Evolutionary conservation across 1,139 yeast species (phyloP).

Genomic region (Diutina pseudorugosa): DNA sequence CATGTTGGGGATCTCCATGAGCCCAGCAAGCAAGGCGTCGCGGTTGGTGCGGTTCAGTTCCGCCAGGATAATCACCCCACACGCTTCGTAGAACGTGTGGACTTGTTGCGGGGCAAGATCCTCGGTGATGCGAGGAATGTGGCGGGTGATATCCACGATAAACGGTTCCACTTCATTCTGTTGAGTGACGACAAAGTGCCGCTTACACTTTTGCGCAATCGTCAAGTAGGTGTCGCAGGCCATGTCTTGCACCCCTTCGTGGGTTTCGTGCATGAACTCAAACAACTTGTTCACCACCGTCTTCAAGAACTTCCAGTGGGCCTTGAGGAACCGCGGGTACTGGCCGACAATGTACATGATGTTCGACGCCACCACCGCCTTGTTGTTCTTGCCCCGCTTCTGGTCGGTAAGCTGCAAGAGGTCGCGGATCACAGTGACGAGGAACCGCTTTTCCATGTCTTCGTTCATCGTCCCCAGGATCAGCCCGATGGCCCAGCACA

Average conservation of each 20-base stretch:
- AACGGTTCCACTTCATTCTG: slow-evolving; percentile 85
- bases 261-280: slow-evolving; percentile 99
- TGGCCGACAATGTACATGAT: slow-evolving; percentile 99
- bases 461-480: slow-evolving; percentile 98
- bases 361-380: slow-evolving; percentile 97
- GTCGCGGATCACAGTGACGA: slow-evolving; percentile 88
- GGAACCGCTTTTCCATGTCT: slow-evolving; percentile 89
- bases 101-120: slow-evolving; percentile 96
- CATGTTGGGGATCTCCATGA: slow-evolving; percentile 85
- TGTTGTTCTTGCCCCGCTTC: slow-evolving; percentile 95
- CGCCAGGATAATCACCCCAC: slow-evolving; percentile 88
- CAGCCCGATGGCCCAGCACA: slow-evolving; percentile 99
- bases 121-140: slow-evolving; percentile 75
- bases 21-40: slow-evolving; percentile 59
- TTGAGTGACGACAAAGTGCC: slow-evolving; percentile 86
- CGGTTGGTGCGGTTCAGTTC: slow-evolving; percentile 54
- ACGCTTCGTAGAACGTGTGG: slow-evolving; percentile 94
- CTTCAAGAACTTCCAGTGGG: slow-evolving; percentile 95
- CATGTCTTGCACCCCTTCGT: slow-evolving; percentile 99
- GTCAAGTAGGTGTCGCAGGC: slow-evolving; percentile 98
- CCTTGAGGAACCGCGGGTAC: slow-evolving; percentile 91
- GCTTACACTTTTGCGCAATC: slow-evolving; percentile 87
- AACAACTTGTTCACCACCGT: slow-evolving; percentile 91
- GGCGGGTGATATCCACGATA: slow-evolving; percentile 77
- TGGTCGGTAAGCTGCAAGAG: slow-evolving; percentile 82